These are phyloP conservation scores for Panellus pusillus DNA, from an alignment of 768 basidiomycete species.

Conservation along the genomic window DNA sequence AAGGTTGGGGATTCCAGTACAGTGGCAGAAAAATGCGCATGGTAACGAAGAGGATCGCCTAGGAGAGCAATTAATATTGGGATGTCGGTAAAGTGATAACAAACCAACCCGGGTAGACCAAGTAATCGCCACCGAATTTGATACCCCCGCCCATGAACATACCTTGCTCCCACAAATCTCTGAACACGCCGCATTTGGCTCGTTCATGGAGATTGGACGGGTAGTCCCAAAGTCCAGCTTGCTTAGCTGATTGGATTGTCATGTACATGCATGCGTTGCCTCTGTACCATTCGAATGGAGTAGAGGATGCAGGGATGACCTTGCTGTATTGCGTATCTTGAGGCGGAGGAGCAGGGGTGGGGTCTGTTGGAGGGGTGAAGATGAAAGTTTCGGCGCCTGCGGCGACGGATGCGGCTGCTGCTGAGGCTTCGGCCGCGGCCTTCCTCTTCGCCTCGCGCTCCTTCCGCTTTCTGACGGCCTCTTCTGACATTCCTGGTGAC, in stretches of 20 bases:
- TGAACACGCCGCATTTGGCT: slow-evolving; percentile 79
- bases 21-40: slow-evolving; percentile 92
- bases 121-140: slow-evolving; percentile 94
- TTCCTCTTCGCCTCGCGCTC: slow-evolving; percentile 56
- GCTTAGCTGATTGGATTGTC: slow-evolving; percentile 59
- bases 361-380: slow-evolving; percentile 6
- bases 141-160: slow-evolving; percentile 88
- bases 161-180: slow-evolving; percentile 78
- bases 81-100: background rate
- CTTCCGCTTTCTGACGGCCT: slow-evolving; percentile 69
- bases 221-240: slow-evolving; percentile 76
- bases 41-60: slow-evolving; percentile 95
- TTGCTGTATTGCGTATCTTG: slow-evolving; percentile 44
- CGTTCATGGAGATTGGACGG: slow-evolving; percentile 64
- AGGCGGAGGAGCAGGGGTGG: slow-evolving; percentile 4
- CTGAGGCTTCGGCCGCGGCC: slow-evolving; percentile 25
- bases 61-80: background rate
- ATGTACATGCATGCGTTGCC: slow-evolving; percentile 43
- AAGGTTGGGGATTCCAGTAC: slow-evolving; percentile 66
- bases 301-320: slow-evolving; percentile 67
- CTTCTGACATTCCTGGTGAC: slow-evolving; percentile 53
- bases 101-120: slow-evolving; percentile 89
- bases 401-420: slow-evolving; percentile 3
- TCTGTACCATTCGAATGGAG: slow-evolving; percentile 68
- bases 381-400: slow-evolving; percentile 3